These are phyloP conservation scores for Botrytis aclada DNA, from an alignment of 2,329 filamentous ascomycete genomes.

Conservation along the genomic window DNA sequence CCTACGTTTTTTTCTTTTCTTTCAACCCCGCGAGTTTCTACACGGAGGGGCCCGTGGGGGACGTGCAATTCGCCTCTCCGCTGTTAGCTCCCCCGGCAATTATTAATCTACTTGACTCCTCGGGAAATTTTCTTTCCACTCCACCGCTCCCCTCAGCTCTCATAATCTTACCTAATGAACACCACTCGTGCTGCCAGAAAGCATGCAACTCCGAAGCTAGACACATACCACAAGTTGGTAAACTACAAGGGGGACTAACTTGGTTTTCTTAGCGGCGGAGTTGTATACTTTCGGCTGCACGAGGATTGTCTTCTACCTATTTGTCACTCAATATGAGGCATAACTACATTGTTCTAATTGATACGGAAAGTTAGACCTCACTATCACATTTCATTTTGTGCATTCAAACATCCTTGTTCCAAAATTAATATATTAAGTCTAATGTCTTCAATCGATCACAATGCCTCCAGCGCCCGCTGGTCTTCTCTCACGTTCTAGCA, in stretches of 20 bases:
- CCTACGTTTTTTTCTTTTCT: not conserved
- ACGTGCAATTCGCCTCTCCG: not conserved
- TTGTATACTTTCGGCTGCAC: not conserved
- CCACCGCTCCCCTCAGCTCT: not conserved
- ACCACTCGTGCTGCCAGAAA: not conserved
- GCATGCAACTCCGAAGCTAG: not conserved
- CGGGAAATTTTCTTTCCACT: not conserved
- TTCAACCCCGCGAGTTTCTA: not conserved
- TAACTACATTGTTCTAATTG: not conserved
- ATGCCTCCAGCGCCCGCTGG: slow-evolving; percentile 20
- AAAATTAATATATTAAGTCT: not conserved
- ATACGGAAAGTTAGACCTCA: not conserved
- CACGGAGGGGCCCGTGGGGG: not conserved
- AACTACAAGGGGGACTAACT: not conserved
- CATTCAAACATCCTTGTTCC: not conserved
- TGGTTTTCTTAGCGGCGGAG: not conserved
- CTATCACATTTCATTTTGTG: not conserved
- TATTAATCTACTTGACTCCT: not conserved
- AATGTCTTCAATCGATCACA: slow-evolving; percentile 20
- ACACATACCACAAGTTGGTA: not conserved
- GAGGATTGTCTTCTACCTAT: not conserved
- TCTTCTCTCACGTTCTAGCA: slow-evolving; percentile 58
- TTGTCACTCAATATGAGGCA: not conserved
- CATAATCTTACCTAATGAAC: not conserved
- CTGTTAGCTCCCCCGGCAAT: not conserved